These are phyloP conservation scores for Alternaria sp. DNA, from an alignment of 2,329 filamentous ascomycete species.

Conservation along the genomic window DNA sequence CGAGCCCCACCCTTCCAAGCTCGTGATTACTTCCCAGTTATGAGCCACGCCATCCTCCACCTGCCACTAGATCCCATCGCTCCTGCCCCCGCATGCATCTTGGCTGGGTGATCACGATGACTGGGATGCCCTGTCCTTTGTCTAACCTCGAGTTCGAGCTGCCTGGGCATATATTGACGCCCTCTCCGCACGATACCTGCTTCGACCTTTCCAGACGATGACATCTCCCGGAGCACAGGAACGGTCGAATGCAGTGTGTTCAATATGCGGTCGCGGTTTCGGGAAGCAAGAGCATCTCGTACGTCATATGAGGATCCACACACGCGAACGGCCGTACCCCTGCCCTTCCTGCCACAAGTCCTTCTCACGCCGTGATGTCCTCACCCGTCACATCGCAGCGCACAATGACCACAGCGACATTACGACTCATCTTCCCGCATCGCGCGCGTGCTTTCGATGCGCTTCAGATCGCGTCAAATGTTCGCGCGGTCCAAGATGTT, in stretches of 20 bases:
- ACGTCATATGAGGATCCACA: slow-evolving; percentile 20
- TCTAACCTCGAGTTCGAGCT: not conserved
- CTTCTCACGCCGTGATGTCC: slow-evolving; percentile 9
- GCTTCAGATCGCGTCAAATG: slow-evolving; percentile 36
- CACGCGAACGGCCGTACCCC: slow-evolving; percentile 15
- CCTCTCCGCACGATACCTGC: not conserved
- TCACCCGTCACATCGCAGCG: slow-evolving; percentile 13
- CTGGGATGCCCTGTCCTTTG: not conserved
- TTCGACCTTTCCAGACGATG: not conserved
- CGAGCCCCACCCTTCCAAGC: not conserved
- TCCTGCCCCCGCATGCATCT: not conserved
- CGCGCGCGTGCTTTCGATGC: slow-evolving; percentile 35
- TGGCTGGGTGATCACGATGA: not conserved
- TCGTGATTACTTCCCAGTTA: not conserved
- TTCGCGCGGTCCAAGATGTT: slow-evolving; percentile 33
- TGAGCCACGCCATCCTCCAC: not conserved
- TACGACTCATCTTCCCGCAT: not conserved
- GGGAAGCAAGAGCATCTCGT: slow-evolving; percentile 16
- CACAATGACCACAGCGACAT: slow-evolving; percentile 6
- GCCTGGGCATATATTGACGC: not conserved
- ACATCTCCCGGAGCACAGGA: not conserved
- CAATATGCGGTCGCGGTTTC: slow-evolving; percentile 11
- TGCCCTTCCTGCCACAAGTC: slow-evolving; percentile 16
- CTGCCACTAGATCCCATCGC: not conserved
- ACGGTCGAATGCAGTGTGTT: not conserved